Percentiles rank a stretch among this genome's conserved stretches.
phyloP scores from a whole-genome alignment of 352 stramenopile genomes.

The Globisporangium sylvaticum region DNA sequence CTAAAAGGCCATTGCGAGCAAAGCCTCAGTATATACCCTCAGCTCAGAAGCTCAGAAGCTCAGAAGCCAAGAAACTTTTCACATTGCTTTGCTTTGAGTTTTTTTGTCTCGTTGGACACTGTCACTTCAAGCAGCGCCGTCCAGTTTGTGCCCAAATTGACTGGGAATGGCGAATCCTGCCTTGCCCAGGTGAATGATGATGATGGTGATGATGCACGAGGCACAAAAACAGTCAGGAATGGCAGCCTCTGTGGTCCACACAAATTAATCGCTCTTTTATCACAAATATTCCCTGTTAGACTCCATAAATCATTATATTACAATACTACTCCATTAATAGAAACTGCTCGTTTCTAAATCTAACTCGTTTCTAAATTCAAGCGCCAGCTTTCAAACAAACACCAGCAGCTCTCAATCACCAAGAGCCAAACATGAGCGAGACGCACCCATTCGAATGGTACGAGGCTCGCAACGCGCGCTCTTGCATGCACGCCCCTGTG shows the following conservation, averaged over 20 bases:
- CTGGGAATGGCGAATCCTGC: not conserved
- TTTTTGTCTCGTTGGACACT: not conserved
- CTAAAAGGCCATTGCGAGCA: not conserved
- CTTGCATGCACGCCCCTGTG: not conserved
- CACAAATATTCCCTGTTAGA: not conserved
- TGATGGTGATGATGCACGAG: not conserved
- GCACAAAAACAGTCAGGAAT: not conserved
- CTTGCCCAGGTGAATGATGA: not conserved
- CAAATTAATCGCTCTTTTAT: not conserved
- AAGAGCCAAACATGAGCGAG: conserved; percentile 28
- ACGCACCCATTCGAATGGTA: conserved; percentile 83
- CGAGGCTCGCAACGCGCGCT: conserved; percentile 1
- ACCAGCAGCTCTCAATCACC: not conserved
- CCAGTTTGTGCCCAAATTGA: not conserved
- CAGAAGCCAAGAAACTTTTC: not conserved
- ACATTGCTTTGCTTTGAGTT: not conserved
- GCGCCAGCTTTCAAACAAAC: not conserved
- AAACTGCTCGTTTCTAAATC: not conserved
- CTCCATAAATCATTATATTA: not conserved
- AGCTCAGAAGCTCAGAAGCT: no score
- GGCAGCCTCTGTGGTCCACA: not conserved
- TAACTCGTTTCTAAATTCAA: not conserved
- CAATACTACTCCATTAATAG: not conserved
- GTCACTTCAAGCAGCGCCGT: not conserved
- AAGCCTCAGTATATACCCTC: not conserved